Base-by-base conservation (phyloP, 1,139 yeast species). In the Kurtzmaniella natalensis region DNA sequence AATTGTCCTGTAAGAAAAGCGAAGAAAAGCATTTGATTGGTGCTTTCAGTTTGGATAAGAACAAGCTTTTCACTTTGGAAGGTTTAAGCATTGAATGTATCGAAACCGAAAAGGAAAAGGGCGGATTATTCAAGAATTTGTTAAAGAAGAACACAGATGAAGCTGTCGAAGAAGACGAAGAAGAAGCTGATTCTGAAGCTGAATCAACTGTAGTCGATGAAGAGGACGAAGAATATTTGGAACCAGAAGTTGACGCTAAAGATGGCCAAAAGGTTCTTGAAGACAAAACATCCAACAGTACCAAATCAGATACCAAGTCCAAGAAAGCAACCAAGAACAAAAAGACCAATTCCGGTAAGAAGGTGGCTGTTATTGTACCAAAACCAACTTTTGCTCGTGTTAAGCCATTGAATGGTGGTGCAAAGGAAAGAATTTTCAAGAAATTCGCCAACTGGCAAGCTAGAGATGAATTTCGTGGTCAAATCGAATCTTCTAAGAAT, bases 401-500 rank as follows among this genome's bases (percentile, higher is more conserved):
- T 13, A 59, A 63, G 39, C 82, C 84, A 25, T 48, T 78, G 47
- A 59, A 68, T 13, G 40, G 51, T 15, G 48, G 61, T 3, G 52
- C 70, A n/a, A 71, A 69, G 42, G 61, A 57, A 37, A 50, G 48
- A 28, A 50, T 66, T 4, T 29, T 44, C 6, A 41, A 40, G 7
- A 57, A 57, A 37, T 59, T 69, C 43, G 41, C 49, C 2, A 51
- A 58, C 35, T 61, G 68, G 48, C 60, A 62, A 35, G 41, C 45
- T 6, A 64, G 62, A 39, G 92, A 82, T 47, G 55, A 57, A 11
- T 67, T 61, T 32, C 64, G 76, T 39, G 54, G 61, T 22, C 57
- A 62, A 34, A 53, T 72, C 15, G 79, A 78, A 32, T 72, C 71
- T 36, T 50, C 63, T 21, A 66, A 68, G 45, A 82, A 82, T 47